A percentile compares a stretch with the other conserved stretches of the same genome.
These are phyloP conservation scores for Sugiyamaella pinicola DNA, from an alignment of 1,139 yeast genomes.

Conservation along the genomic window DNA sequence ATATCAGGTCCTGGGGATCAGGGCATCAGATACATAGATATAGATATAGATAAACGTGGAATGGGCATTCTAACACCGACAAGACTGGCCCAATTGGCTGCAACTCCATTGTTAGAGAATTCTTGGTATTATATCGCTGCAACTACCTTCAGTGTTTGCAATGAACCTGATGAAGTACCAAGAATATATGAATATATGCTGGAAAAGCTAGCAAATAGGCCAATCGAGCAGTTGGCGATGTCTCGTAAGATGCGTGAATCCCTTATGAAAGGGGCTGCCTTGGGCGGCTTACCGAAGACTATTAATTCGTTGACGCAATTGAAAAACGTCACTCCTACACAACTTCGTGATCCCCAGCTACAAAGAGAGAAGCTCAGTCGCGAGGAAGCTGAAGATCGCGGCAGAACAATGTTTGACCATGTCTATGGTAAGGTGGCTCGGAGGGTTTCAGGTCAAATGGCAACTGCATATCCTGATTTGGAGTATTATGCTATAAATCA, in stretches of 20 bases:
- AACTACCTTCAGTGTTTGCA: constrained; percentile 78
- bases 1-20: neutral
- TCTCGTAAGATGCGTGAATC: constrained; percentile 74
- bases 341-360: constrained; percentile 43
- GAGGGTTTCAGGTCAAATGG: constrained; percentile 68
- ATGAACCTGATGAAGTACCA: constrained; percentile 80
- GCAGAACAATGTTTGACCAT: constrained; percentile 69
- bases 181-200: constrained; percentile 72
- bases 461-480: constrained; percentile 79
- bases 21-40: neutral
- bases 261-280: constrained; percentile 71
- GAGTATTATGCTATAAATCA: constrained; percentile 72
- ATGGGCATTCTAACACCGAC: constrained; percentile 56
- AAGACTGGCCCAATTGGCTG: constrained; percentile 57
- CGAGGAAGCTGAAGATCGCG: constrained; percentile 45
- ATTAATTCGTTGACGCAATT: constrained; percentile 75
- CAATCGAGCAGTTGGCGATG: constrained; percentile 33
- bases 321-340: constrained; percentile 63
- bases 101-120: constrained; percentile 54
- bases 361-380: constrained; percentile 33
- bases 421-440: constrained; percentile 75
- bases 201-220: constrained; percentile 28
- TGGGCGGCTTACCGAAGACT: constrained; percentile 81
- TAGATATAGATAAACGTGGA: too few relatives aligned
- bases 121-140: constrained; percentile 82